phyloP scores from a whole-genome alignment of 352 stramenopile genomes.

The Globisporangium cystogenes region DNA sequence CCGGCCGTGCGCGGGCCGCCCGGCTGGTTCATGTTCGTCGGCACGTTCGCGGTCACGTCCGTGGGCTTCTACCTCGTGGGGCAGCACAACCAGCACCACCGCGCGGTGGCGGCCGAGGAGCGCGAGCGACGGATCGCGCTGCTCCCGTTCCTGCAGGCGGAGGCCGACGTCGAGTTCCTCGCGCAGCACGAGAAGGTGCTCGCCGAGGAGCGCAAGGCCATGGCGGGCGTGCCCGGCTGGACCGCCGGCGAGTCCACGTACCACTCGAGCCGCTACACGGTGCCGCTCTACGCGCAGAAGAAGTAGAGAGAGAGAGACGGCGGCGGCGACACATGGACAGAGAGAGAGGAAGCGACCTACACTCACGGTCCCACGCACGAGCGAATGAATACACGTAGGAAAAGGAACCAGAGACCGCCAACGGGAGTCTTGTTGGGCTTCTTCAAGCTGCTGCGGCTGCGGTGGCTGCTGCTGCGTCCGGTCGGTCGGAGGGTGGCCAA shows the following conservation, averaged over 20 bases:
- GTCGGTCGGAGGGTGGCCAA: too few species aligned
- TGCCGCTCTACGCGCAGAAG: conserved; percentile 75
- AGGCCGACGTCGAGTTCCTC: conserved; percentile 91
- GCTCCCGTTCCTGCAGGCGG: conserved; percentile 93
- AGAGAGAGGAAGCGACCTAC: background rate
- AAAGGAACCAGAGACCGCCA: too few species aligned
- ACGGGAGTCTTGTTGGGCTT: too few species aligned
- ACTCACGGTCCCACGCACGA: background rate
- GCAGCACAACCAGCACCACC: conserved; percentile 71
- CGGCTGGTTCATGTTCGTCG: conserved; percentile 74
- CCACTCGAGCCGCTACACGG: conserved; percentile 81
- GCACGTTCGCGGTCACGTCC: conserved; percentile 65
- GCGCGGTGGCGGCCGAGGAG: conserved; percentile 72
- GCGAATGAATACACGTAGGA: too few species aligned
- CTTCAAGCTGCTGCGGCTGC: too few species aligned
- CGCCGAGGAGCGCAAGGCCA: conserved; percentile 90
- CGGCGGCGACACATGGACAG: background rate
- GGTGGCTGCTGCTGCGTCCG: too few species aligned
- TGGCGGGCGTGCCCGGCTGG: conserved; percentile 95
- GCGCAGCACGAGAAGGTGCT: conserved; percentile 85
- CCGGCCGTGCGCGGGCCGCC: conserved; percentile 64
- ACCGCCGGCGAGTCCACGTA: conserved; percentile 85
- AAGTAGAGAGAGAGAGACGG: too few species aligned
- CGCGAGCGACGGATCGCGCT: conserved; percentile 92
- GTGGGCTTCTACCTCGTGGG: conserved; percentile 73